Conservation (phyloP, 441 rosid genomes). For the Kokia cookei region DNA sequence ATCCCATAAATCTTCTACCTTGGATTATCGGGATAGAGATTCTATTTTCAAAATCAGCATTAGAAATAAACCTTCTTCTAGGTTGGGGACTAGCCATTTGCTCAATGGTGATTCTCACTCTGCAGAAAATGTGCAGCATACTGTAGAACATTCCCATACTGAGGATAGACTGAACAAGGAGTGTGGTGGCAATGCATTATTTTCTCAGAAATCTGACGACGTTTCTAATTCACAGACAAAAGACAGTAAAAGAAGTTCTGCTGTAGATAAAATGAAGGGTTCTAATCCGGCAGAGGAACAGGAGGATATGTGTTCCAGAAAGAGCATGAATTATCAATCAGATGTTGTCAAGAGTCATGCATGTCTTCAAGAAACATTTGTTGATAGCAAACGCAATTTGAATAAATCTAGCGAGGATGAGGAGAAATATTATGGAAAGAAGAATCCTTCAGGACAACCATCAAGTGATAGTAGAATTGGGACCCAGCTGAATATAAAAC, state of each 20-base stretch:
- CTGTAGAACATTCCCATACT: not conserved
- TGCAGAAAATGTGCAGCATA: conserved; percentile 4
- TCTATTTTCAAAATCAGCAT: conserved; percentile 6
- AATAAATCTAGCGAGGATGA: conserved; percentile 16
- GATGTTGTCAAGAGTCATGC: not conserved
- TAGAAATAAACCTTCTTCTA: conserved; percentile 17
- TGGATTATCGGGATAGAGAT: conserved; percentile 14
- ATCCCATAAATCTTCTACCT: conserved; percentile 6
- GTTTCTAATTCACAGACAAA: not conserved
- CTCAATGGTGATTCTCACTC: conserved; percentile 13
- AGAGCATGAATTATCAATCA: not conserved
- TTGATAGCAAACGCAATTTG: not conserved
- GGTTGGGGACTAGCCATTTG: conserved; percentile 8
- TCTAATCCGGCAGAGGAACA: not conserved
- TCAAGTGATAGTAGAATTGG: conserved; percentile 15
- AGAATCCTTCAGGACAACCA: conserved; percentile 10
- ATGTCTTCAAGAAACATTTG: not conserved
- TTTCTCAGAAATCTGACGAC: not conserved
- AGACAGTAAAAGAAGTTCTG: not conserved
- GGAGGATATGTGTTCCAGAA: not conserved
- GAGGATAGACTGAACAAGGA: conserved; percentile 5
- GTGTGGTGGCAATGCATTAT: not conserved
- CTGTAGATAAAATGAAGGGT: not conserved
- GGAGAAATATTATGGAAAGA: conserved; percentile 17
- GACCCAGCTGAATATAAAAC: conserved; percentile 7